Evolutionary conservation across 495 filamentous ascomycete species (phyloP), one percentile per base, ranked within the genome.

Genomic region (Aspergillus ellipticus): DNA sequence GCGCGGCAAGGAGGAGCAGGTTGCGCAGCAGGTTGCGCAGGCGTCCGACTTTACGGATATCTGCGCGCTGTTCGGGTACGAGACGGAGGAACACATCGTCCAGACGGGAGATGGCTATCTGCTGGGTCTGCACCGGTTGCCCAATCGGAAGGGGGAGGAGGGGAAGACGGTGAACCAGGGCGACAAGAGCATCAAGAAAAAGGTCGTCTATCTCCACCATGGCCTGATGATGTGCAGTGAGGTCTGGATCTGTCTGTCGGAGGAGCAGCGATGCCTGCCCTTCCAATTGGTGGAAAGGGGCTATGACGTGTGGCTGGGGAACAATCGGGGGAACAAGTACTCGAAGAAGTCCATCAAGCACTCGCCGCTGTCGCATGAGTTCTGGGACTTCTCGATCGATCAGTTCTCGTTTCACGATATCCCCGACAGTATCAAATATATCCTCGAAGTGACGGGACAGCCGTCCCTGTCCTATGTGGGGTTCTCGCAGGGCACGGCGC

Each of bases 381-480:
- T 98, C 64, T 98, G 94, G 94, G 84, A 97, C 72, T 98, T 97
- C 57, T 95, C 89, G 9, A 96, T 98, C 64, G 94, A 98, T 64
- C 87, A 98, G 68, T 98, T 98, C 69, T 94, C 94, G 42, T 96
- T 98, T 67, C 84, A 96, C 64, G 94, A 98, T 73, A 96, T 98
- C 51, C 94, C 94, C 3, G 87, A 97, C 70, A 92, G 85, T 60
- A 97, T 98, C 66, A 75, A 83, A 48, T 97, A 98, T 67, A 89
- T 98, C 49, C 83, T 98, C 31, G 82, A 84, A 35, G 90, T 89
- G 20, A 97, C 94, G 0, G 74, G 75, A 35, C 89, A 94, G 64
- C 78, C 80, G 28, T 96, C 91, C n/a, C 74, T 98, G 29, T 95
- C 90, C 15, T 98, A 97, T 68, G 85, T 98, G 62, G 94, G 94